Base-by-base conservation (phyloP, 352 stramenopile species). In the Pythium volutum region DNA sequence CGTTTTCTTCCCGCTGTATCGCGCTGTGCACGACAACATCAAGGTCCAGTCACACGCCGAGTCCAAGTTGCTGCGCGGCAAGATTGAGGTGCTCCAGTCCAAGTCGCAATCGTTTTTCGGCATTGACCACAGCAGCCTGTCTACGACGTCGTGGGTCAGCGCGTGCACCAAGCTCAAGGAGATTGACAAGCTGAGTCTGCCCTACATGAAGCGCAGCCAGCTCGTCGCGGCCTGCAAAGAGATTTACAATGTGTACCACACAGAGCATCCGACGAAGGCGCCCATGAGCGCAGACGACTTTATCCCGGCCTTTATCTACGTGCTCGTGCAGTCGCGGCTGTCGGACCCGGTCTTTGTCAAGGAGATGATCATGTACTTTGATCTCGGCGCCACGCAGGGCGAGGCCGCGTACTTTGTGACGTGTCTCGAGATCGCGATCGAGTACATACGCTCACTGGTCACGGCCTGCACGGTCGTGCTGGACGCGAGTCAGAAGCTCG, bases 381-480 rank as follows among this genome's bases (percentile, higher is more conserved):
- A 91, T 47, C 69, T 72, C 1, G 81, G 84, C 29, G 69, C 75
- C 26, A 84, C 75, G 12, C 76, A 87, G 22, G 86, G 86, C 54
- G 86, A 95, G 62, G 84, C 84, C 27, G 82, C 84, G 56, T 95
- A 95, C 65, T 95, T 93, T 60, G 84, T 93, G 25, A 93, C 84
- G 38, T 95, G 86, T 59, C 62, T 95, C 15, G 86, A 95, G 71
- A 95, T 95, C 56, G 86, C 84, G 33, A 68, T 95, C 49, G 86
- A 95, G 70, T 95, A 95, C 75, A 89, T 95, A 14, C 80, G 85
- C 18, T 92, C 83, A 25, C 81, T 95, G 9, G 55, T 93, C 27
- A 91, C 81, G 1, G 84, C 85, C n/a, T 91, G 82, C 52, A 92
- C 85, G 0, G 81, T 92, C 11, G 79, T 90, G 56, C 62, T 95